Conservation (phyloP, 805 yeast species). For the Ascoidea rubescens region DNA sequence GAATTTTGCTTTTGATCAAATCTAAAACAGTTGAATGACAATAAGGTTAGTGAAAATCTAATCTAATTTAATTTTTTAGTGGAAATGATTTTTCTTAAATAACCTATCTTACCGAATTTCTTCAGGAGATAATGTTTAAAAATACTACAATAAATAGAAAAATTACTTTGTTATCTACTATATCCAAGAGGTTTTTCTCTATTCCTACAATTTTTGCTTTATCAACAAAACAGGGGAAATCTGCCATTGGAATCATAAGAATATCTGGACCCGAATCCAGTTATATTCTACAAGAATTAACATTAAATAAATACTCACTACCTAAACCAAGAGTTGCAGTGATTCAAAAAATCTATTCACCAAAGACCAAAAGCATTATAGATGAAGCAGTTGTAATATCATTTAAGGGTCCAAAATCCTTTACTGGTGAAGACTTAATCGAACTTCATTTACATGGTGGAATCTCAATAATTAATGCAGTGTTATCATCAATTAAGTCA, state of each 20-base stretch:
- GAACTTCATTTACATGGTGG: slow-evolving; percentile 96
- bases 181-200: no score
- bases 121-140: no score
- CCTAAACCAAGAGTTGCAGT: slow-evolving; percentile 44
- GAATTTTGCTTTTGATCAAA: no score
- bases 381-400: slow-evolving; percentile 68
- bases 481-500: slow-evolving; percentile 43
- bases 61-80: no score
- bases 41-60: no score
- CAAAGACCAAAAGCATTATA: slow-evolving; percentile 26
- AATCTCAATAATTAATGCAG: slow-evolving; percentile 62
- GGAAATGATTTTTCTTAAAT: no score
- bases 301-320: slow-evolving; percentile 18
- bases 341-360: slow-evolving; percentile 40
- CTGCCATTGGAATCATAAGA: slow-evolving; percentile 82
- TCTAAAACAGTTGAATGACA: no score
- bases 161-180: no score
- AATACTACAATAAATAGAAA: no score
- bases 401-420: slow-evolving; percentile 64
- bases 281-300: slow-evolving; percentile 30
- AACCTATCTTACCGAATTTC: no score
- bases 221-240: slow-evolving; percentile 66
- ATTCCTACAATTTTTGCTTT: slow-evolving; percentile 77
- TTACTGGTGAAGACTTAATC: slow-evolving; percentile 83
- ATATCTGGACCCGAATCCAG: slow-evolving; percentile 59